Evolutionary conservation across 768 basidiomycete genomes (phyloP), one percentile per base, ranked within the genome.

Genomic region (Lactarius trivialis): DNA sequence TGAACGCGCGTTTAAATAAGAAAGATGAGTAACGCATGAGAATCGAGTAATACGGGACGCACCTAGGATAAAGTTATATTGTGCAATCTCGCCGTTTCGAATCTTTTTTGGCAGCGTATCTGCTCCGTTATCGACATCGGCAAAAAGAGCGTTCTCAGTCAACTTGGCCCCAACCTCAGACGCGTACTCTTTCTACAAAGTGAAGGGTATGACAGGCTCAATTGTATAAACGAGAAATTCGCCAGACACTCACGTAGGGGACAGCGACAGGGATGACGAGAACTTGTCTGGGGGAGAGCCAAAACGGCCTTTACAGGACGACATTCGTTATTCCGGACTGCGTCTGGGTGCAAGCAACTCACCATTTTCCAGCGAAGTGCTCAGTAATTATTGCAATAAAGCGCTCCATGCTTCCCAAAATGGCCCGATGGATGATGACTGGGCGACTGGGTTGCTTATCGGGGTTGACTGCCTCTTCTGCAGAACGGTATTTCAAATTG

Each of bases 51-150:
- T 17, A 7, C 8, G 33, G 26, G 56, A 74, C 86, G 58, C 64
- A 97, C 95, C 93, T 67, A 98, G 81, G 69, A 98, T 93, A 73
- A 97, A 98, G 76, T 98, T 98, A 77, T 96, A 97, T 73, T 98
- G 96, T 34, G 94, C 91, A 66, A 96, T 85, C 76, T 99, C 95
- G 24, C 91, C 95, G 72, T 98, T 98, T 32, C 95, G 83, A 70
- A 99, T 92, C 81, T 98, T 98, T 84, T 98, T 98, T 63, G 85
- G 88, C 30, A 98, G 82, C 0, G 97, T 98, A 70, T 97, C 88
- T 45, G 88, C 85, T 37, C 90, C 86, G 67, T 95, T 87, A 74
- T 98, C 97, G 19, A 92, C 93, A 68, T 98, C 97, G 50, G 89
- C 88, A 70, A 83, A 98, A 54, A 99, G 75, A 2, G 92, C 93